phyloP scores from a whole-genome alignment of 768 basidiomycete genomes.

The Ramaria rubella region DNA sequence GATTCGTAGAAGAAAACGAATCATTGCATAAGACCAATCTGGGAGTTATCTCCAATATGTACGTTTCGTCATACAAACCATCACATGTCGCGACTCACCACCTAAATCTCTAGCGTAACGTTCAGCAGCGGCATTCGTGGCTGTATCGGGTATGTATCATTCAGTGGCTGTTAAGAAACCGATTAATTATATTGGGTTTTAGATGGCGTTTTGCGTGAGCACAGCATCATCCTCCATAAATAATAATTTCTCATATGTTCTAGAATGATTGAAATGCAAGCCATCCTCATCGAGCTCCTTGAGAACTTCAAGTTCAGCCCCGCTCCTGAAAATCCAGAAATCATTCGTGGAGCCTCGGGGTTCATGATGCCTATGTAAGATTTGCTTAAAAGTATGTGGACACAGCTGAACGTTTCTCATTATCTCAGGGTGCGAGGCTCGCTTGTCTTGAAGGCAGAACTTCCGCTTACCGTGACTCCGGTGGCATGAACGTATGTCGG shows the following conservation, averaged over 20 bases:
- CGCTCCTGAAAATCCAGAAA: constrained; percentile 5
- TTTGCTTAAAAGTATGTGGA: no score
- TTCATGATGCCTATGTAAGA: no score
- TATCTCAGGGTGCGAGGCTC: no score
- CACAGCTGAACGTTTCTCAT: no score
- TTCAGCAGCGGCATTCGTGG: constrained; percentile 5
- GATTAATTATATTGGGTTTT: neutral
- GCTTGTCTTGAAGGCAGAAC: no score
- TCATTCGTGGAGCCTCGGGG: neutral
- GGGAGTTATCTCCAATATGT: constrained; percentile 3
- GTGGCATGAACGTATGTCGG: no score
- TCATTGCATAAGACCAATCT: neutral
- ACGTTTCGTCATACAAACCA: neutral
- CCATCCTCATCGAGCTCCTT: constrained; percentile 27
- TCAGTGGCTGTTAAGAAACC: neutral
- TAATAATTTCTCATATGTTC: neutral
- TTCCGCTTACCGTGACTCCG: no score
- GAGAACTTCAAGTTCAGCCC: constrained; percentile 30
- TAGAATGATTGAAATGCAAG: no score
- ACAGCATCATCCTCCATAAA: neutral
- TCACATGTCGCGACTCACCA: neutral
- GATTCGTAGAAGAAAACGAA: constrained; percentile 27
- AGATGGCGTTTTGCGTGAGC: constrained; percentile 6
- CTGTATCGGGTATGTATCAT: constrained; percentile 2
- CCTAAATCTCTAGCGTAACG: neutral